Evolutionary conservation across 2,329 filamentous ascomycete species (phyloP), one percentile per base, ranked within the genome.

Genomic region (Aspergillus hortae): DNA sequence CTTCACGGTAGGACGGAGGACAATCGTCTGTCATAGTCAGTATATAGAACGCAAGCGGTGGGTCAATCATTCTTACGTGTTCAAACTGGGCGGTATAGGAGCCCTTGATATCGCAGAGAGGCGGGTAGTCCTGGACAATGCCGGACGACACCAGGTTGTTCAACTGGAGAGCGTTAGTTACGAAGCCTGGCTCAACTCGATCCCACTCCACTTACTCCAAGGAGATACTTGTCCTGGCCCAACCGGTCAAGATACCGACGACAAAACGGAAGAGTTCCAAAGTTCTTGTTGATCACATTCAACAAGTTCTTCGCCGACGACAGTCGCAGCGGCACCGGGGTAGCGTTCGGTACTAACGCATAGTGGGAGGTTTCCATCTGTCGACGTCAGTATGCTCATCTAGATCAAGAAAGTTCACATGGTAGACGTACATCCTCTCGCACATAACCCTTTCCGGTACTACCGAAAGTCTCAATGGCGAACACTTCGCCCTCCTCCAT

Each of bases 401-500:
- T 2, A 12, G 12, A 23, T 10, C 6, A 30, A 30, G 27, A 30
- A 30, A 30, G 9, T 6, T 2, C 10, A 11, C 27, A 30, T 30
- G 27, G 27, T 30, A 17, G 27, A 71, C 81, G 69, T 74, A 90
- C 88, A 73, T 96, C 90, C 66, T 96, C 91, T 59, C 84, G 78
- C 51, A 96, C 89, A 67, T 89, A 88, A 59, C 91, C 92, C 68
- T 90, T 92, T 58, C 92, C 92, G 19, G 92, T 96, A 69, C 88
- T 94, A 55, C 92, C 92, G 71, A 96, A 96, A 0, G 92, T 96
- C 77, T 96, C 92, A 62, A 96, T 95, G 58, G 92, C 92, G 71
- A 95, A 97, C 15, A 91, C 86, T 67, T 97, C 92, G 40, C 91
- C 91, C 74, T 96, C 92, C 75, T 96, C 92, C 92, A 97, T 97